Conservation (phyloP, 176 grass and related monocot genomes). For the Alopecurus myosuroides region DNA sequence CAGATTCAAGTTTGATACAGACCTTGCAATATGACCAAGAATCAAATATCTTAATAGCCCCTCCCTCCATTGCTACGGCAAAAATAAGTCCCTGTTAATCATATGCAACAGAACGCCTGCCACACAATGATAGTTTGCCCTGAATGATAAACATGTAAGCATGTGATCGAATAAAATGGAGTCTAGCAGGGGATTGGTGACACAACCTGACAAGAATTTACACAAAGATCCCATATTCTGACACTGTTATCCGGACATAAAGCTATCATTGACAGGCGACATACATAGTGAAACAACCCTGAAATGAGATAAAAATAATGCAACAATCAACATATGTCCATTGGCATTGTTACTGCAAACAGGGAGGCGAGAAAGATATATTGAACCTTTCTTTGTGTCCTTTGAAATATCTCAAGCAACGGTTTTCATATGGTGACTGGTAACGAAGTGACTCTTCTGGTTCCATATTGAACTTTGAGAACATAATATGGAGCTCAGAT, state of each 20-base stretch:
- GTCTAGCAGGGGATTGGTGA: slow-evolving; percentile 10
- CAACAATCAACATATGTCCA: neutral
- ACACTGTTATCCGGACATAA: slow-evolving; percentile 98
- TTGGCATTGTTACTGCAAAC: neutral
- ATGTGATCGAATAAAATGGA: slow-evolving; percentile 14
- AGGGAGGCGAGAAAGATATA: neutral
- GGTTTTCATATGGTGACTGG: slow-evolving; percentile 92
- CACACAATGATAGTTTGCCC: slow-evolving; percentile 78
- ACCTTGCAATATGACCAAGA: slow-evolving; percentile 97
- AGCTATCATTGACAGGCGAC: slow-evolving; percentile 96
- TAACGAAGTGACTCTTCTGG: slow-evolving; percentile 76
- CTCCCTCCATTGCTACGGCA: slow-evolving; percentile 95
- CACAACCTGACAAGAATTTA: slow-evolving; percentile 96
- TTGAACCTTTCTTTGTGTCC: slow-evolving; percentile 85
- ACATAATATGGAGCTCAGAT: slow-evolving; percentile 91
- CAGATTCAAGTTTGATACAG: neutral
- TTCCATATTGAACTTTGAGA: slow-evolving; percentile 87
- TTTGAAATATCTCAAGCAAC: slow-evolving; percentile 96
- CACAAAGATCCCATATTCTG: slow-evolving; percentile 96
- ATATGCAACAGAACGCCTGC: slow-evolving; percentile 96
- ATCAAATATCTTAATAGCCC: slow-evolving; percentile 97
- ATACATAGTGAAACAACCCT: slow-evolving; percentile 89
- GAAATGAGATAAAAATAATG: slow-evolving; percentile 27
- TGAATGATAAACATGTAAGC: slow-evolving; percentile 43
- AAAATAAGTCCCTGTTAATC: slow-evolving; percentile 99